Conservation (phyloP, 345 rosid species). For the rapeseed (Brassica napus) region Da-Ae NC_063449.1:40836501-40837000, state of each 20-base stretch:
- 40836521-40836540: no score
- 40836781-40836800: background rate
- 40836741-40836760: background rate
- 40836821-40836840: background rate
- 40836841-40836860: background rate
- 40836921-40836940: slow-evolving; percentile 37
- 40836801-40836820: background rate
- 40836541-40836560: no score
- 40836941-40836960: background rate
- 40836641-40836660: background rate
- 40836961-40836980: background rate
- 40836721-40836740: background rate
- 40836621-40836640: background rate
- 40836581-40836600: background rate
- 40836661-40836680: background rate
- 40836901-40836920: background rate
- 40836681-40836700: background rate
- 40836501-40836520: no score
- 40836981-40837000: slow-evolving; percentile 16
- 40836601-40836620: background rate
- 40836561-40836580: background rate
- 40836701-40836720: background rate
- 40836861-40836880: background rate
- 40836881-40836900: background rate
- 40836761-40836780: background rate